These are phyloP conservation scores for Prunus persica DNA, from an alignment of 306 rosid genomes.

Conservation along the genomic window Prunus_persica_NCBIv2 NC_034012.1:2144001-2144500, in stretches of 20 bases:
- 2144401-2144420: conserved; percentile 17
- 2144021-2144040: background rate
- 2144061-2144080: background rate
- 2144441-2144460: conserved; percentile 38
- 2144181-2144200: background rate
- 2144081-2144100: background rate
- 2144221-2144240: background rate
- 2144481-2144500: conserved; percentile 23
- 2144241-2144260: conserved; percentile 1
- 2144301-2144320: background rate
- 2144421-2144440: conserved; percentile 19
- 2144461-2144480: conserved; percentile 17
- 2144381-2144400: conserved; percentile 23
- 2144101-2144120: background rate
- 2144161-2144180: background rate
- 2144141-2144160: background rate
- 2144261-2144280: conserved; percentile 20
- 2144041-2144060: background rate
- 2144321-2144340: background rate
- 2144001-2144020: background rate
- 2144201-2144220: background rate
- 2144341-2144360: background rate
- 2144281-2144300: background rate
- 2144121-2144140: background rate
- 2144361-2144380: conserved; percentile 4